Conservation (phyloP, 1,284 basidiomycete species). For the Ustilago shanxiensis region DNA sequence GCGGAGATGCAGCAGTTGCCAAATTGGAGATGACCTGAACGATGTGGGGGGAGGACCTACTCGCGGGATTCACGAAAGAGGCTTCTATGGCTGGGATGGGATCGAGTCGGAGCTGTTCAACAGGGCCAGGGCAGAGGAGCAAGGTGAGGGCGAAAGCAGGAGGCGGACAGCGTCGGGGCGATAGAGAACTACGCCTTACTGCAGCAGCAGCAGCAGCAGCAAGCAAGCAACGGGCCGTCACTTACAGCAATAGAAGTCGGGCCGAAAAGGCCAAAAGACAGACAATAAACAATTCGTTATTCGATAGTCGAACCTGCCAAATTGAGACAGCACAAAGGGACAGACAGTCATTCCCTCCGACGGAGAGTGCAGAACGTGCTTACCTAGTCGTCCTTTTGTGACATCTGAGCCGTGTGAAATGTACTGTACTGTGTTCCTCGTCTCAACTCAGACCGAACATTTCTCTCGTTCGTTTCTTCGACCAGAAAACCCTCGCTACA, state of each 20-base stretch:
- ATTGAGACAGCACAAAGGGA: not conserved
- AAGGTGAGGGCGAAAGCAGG: slow-evolving; percentile 14
- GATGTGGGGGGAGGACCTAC: slow-evolving; percentile 10
- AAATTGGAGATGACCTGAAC: not conserved
- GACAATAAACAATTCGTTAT: too few species aligned
- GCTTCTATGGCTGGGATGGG: not conserved
- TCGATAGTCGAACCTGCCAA: not conserved
- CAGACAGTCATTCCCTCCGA: not conserved
- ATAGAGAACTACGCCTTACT: slow-evolving; percentile 17
- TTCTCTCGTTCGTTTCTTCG: too few species aligned
- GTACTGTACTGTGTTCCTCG: too few species aligned
- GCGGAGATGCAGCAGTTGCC: slow-evolving; percentile 6
- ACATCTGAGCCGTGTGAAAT: too few species aligned
- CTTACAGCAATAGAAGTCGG: slow-evolving; percentile 12
- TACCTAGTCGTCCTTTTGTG: too few species aligned
- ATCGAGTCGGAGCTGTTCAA: not conserved
- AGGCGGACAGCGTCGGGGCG: slow-evolving; percentile 22
- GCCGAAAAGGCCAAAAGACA: slow-evolving; percentile 11
- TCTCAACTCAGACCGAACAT: not conserved
- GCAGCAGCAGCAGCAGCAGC: slow-evolving; percentile 5
- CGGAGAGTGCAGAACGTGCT: not conserved
- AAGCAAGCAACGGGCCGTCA: not conserved
- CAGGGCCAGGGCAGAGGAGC: not conserved
- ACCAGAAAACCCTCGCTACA: not conserved
- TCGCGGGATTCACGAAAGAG: slow-evolving; percentile 1